These are phyloP conservation scores for Coniella vitis DNA, from an alignment of 2,329 filamentous ascomycete genomes.

Conservation along the genomic window DNA sequence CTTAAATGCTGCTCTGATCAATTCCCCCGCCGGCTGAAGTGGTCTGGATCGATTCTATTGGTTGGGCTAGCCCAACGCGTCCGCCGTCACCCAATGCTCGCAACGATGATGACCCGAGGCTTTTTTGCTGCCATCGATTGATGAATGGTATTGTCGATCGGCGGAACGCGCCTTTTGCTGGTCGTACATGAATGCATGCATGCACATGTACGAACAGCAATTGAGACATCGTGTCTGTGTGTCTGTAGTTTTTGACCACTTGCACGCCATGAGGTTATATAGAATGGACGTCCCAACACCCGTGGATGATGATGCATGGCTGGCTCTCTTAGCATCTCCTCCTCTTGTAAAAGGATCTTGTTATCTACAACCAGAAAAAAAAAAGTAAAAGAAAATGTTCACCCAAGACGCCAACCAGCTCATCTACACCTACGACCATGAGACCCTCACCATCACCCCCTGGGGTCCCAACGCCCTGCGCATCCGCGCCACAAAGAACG, in stretches of 20 bases:
- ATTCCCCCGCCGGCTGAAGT: neutral
- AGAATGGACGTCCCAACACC: too few relatives aligned
- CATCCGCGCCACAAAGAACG: constrained; percentile 36
- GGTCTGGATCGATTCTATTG: too few relatives aligned
- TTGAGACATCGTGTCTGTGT: too few relatives aligned
- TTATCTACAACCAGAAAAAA: too few relatives aligned
- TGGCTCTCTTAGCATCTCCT: neutral
- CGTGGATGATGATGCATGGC: too few relatives aligned
- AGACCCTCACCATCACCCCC: constrained; percentile 39
- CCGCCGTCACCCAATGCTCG: constrained; percentile 6
- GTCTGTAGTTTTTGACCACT: too few relatives aligned
- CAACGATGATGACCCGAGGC: constrained; percentile 12
- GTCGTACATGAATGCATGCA: neutral
- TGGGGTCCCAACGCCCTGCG: constrained; percentile 43
- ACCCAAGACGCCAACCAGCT: constrained; percentile 14
- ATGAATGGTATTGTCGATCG: too few relatives aligned
- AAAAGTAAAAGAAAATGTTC: constrained; percentile 15
- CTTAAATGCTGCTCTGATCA: neutral
- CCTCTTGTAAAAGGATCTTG: too few relatives aligned
- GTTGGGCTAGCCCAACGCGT: too few relatives aligned
- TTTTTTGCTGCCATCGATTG: too few relatives aligned
- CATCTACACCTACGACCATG: constrained; percentile 32
- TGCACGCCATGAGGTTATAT: too few relatives aligned
- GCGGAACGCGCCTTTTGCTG: neutral
- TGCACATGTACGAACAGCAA: neutral